Evolutionary conservation across 2,329 filamentous ascomycete genomes (phyloP), one percentile per base, ranked within the genome.

Genomic region (Phoma sp.): DNA sequence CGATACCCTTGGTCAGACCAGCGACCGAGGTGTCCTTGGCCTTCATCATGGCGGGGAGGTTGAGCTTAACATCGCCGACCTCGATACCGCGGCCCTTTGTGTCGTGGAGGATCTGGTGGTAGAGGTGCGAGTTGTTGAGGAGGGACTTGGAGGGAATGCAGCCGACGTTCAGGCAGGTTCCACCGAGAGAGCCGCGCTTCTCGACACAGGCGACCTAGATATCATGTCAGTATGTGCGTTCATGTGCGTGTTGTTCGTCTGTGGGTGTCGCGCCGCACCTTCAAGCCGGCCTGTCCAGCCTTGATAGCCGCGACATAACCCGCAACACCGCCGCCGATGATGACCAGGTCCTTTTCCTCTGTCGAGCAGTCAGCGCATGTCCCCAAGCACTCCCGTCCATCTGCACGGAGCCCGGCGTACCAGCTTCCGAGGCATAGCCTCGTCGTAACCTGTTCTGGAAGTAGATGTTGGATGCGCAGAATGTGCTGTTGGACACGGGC

Each of bases 301-400:
- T 98, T 99, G 84, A 99, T 99, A 71, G 95, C 95, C 65, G 95
- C 94, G 72, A 99, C 95, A 81, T 99, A 99, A 75, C 95, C 95
- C 69, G 94, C 95, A 73, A 98, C 95, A 82, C 95, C 95, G 77
- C 95, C 95, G 73, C 95, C 95, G 74, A 99, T 96, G 80, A 99
- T 93, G 74, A 99, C 89, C 51, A 99, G 84, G 78, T 99, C 95
- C 80, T 96, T 96, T 78, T 97, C 92, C 78, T 93, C 92, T 92
- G 77, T 66, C 58, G 27, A 52, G 19, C 55, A 56, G 65, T 79
- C 63, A 80, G 76, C 66, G 62, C 47, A 44, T 60, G 63, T 10
- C n/a, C 54, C 55, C 57, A 50, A 21, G 27, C 10, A 19, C 21
- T 21, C 22, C 24, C 24, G 9, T 48, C 38, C 37, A 43, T 43